Evolutionary conservation across 202 grass and related monocot species (phyloP).

Genomic region (Schoenoplectus triqueter): DNA sequence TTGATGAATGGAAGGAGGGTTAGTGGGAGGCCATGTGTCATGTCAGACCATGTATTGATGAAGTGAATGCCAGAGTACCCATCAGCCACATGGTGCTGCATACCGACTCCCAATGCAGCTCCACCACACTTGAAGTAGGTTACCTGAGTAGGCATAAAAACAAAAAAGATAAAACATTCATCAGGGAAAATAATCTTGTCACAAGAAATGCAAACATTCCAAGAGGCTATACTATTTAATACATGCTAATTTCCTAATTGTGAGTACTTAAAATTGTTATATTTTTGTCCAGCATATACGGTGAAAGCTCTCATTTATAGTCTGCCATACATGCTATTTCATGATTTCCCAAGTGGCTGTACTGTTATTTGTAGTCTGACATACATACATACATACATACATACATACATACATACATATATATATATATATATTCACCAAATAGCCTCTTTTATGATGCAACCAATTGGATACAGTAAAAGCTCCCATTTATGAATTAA

Average conservation of each 20-base stretch:
- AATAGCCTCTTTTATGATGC: no score
- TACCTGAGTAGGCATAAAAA: conserved; percentile 47
- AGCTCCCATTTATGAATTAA: background rate
- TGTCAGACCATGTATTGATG: conserved; percentile 94
- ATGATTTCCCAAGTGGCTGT: no score
- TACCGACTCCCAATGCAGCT: conserved; percentile 74
- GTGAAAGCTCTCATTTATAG: no score
- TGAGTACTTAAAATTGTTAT: background rate
- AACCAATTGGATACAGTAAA: background rate
- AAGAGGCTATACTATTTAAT: background rate
- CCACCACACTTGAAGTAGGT: conserved; percentile 94
- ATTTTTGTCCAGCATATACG: background rate
- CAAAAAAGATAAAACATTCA: conserved; percentile 2
- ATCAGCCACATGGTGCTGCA: conserved; percentile 95
- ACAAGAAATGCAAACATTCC: background rate
- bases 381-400: no score
- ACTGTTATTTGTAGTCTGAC: no score
- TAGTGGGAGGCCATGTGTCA: conserved; percentile 69
- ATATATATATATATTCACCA: no score
- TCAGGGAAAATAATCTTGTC: conserved; percentile 4
- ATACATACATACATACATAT: no score
- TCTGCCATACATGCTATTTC: no score
- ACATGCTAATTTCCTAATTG: background rate
- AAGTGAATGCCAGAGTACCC: conserved; percentile 88
- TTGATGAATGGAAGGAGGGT: conserved; percentile 68